A percentile compares a stretch with the other conserved stretches of the same genome.
phyloP scores from a whole-genome alignment of 139 green algal genomes.

The Chlorella sp. region DNA sequence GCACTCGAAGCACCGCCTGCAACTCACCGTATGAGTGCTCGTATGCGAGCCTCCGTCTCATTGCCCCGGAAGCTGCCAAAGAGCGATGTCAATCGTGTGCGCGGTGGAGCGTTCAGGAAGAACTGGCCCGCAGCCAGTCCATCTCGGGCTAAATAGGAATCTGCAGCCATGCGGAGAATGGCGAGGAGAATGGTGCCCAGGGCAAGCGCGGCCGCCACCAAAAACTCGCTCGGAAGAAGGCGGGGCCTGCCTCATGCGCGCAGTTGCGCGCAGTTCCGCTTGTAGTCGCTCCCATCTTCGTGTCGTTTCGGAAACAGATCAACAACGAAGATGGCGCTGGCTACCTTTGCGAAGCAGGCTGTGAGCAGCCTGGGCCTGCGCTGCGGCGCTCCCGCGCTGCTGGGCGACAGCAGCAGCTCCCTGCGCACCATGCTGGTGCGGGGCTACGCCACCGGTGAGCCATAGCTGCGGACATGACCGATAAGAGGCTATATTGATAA shows the following conservation, averaged over 20 bases:
- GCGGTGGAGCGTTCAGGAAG: background rate
- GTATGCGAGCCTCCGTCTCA: conserved; percentile 18
- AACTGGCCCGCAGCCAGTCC: background rate
- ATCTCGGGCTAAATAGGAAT: no score
- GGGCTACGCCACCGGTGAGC: conserved; percentile 46
- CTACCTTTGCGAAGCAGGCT: conserved; percentile 36
- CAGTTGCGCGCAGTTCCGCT: no score
- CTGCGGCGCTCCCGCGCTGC: conserved; percentile 8
- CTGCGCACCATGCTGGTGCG: conserved; percentile 18
- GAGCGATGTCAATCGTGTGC: background rate
- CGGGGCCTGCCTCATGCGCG: no score
- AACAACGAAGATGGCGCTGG: conserved; percentile 41
- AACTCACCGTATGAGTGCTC: conserved; percentile 20
- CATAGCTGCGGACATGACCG: background rate
- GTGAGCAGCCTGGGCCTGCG: conserved; percentile 38
- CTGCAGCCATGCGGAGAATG: no score
- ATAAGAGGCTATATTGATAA: background rate
- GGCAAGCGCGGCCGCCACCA: no score
- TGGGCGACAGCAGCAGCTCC: background rate
- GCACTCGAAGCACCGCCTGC: no score
- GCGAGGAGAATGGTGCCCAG: no score
- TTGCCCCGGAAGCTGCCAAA: conserved; percentile 3
- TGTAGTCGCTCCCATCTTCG: no score
- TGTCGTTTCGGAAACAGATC: no score
- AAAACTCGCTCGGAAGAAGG: no score